Evolutionary conservation across 805 yeast genomes (phyloP), one percentile per base, ranked within the genome.

Genomic region (Candida sakaeoensis): DNA sequence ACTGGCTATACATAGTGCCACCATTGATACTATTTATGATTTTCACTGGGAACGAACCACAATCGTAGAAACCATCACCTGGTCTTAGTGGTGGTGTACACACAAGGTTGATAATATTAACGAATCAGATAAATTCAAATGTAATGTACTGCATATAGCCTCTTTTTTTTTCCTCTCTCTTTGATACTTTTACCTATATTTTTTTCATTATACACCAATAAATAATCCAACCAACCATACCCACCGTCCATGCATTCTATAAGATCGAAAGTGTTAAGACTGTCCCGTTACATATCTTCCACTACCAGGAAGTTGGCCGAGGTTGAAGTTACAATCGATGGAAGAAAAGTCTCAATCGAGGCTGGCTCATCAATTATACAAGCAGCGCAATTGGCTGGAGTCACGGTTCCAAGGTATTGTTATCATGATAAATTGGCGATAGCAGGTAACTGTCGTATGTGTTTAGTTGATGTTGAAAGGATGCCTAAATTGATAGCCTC

Each of bases 391-490:
- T 81, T 82, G 65, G 95, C 95, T 29, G 95, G 95, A 41, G 90
- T 85, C 31, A 74, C 82, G 43, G 82, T 87, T 37, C 95, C 95
- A 30, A 77, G 95, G 50, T 87, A 87, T 71, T 87, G 95, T 67
- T 87, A 84, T 73, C 95, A 87, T 65, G 95, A 87, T 56, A 85
- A 86, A 63, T 75, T 87, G 49, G 90, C 95, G 25, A 77, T 86
- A 57, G 95, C 95, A 9, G 95, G 95, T 58, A 87, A 86, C 69
- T 86, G 95, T 64, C 82, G 95, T 64, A 86, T 86, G 95, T 86
- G 95, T 60, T 75, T 86, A 22, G 95, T 86, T 35, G 95, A 86
- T 55, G 84, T 87, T 41, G 95, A 87, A 65, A 79, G 84, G 59
- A 87, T 91, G 53, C 95, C 95, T 41, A 86, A 86, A 63, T 79